Percentiles rank a stretch among this genome's conserved stretches.
phyloP scores from a whole-genome alignment of 2,329 filamentous ascomycete species.

The Atkinsonella texensis region DNA sequence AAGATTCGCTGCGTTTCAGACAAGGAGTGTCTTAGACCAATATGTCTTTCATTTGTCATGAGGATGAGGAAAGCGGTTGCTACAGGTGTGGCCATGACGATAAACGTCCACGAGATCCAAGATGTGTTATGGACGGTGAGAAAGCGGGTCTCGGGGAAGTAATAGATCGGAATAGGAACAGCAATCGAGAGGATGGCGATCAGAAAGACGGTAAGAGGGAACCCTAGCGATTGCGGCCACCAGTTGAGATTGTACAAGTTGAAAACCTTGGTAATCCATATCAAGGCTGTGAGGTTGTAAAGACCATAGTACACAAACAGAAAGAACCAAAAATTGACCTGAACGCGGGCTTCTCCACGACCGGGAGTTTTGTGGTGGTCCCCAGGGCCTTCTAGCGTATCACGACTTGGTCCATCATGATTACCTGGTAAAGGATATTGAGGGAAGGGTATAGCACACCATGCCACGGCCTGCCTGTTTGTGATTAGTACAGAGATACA shows the following conservation, averaged over 20 bases:
- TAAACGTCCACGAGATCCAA: slow-evolving; percentile 59
- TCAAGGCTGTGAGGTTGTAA: slow-evolving; percentile 54
- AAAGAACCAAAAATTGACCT: slow-evolving; percentile 63
- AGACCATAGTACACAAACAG: slow-evolving; percentile 58
- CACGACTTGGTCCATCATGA: slow-evolving; percentile 19
- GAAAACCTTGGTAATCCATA: slow-evolving; percentile 62
- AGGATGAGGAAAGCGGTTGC: slow-evolving; percentile 52
- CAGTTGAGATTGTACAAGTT: slow-evolving; percentile 61
- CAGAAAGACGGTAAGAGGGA: slow-evolving; percentile 49
- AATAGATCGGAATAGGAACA: slow-evolving; percentile 48
- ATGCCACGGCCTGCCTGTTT: slow-evolving; percentile 39
- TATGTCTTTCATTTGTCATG: slow-evolving; percentile 50
- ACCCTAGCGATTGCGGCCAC: slow-evolving; percentile 55
- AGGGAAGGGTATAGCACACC: slow-evolving; percentile 55
- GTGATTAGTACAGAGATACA: background rate
- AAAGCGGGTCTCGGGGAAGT: slow-evolving; percentile 37
- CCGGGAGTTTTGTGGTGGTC: slow-evolving; percentile 35
- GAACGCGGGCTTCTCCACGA: slow-evolving; percentile 50
- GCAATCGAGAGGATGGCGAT: slow-evolving; percentile 49
- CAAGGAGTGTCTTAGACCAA: slow-evolving; percentile 46
- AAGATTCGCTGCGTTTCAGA: slow-evolving; percentile 58
- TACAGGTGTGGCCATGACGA: slow-evolving; percentile 59
- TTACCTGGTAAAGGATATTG: slow-evolving; percentile 43
- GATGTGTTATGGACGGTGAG: slow-evolving; percentile 51
- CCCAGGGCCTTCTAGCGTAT: slow-evolving; percentile 7